phyloP scores from a whole-genome alignment of 2,329 filamentous ascomycete genomes.

The Claviceps fusiformis region DNA sequence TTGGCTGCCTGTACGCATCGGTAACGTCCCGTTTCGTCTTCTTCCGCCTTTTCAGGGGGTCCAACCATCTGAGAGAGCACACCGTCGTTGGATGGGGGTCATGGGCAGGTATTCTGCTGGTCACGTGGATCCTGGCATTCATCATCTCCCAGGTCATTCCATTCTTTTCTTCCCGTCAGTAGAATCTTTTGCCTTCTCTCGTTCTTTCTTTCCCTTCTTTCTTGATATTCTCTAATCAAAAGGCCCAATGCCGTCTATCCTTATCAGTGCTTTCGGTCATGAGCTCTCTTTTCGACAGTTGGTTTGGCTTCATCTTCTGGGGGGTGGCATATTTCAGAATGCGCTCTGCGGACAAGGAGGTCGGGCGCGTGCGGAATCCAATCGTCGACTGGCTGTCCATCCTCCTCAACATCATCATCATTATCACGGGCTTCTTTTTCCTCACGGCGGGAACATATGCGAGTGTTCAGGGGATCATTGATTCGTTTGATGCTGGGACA shows the following conservation, averaged over 20 bases:
- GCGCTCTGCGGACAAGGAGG: constrained; percentile 47
- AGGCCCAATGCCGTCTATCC: background rate
- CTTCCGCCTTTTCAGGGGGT: constrained; percentile 73
- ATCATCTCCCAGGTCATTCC: constrained; percentile 88
- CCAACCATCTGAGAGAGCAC: constrained; percentile 66
- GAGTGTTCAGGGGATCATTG: constrained; percentile 59
- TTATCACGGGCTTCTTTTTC: constrained; percentile 66
- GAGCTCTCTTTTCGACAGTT: constrained; percentile 84
- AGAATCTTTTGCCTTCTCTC: background rate
- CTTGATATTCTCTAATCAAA: too few species aligned
- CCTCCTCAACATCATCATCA: constrained; percentile 59
- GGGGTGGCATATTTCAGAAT: constrained; percentile 68
- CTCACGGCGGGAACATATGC: constrained; percentile 71
- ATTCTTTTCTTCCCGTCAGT: constrained; percentile 67
- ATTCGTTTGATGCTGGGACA: constrained; percentile 50
- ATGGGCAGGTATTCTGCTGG: constrained; percentile 59
- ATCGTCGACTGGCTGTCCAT: constrained; percentile 40
- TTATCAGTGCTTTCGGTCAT: constrained; percentile 49
- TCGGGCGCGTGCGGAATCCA: constrained; percentile 36
- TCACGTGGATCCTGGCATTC: constrained; percentile 76
- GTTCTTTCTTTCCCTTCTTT: background rate
- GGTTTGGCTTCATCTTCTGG: constrained; percentile 95
- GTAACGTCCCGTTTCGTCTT: constrained; percentile 85
- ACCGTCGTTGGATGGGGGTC: constrained; percentile 67
- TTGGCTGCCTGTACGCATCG: constrained; percentile 81